Conservation (phyloP, 257 asterid genomes). For the Solanum medicagineum region DNA sequence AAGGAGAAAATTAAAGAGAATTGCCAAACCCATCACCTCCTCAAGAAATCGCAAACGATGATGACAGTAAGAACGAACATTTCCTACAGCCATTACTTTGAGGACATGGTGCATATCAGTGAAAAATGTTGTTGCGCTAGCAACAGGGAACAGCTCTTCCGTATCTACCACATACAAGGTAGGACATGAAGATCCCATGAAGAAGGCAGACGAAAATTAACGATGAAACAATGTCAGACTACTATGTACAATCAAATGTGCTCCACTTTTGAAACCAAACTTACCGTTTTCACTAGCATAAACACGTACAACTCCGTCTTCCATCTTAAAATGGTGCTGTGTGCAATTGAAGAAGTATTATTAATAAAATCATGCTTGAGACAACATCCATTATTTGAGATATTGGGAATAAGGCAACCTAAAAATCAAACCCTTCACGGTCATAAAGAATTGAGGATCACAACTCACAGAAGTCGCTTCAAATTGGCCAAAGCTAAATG, state of each 20-base stretch:
- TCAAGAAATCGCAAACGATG: constrained; percentile 77
- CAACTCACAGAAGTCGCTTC: constrained; percentile 77
- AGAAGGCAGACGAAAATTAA: neutral
- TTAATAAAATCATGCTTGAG: constrained; percentile 9
- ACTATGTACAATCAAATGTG: neutral
- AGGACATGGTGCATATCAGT: constrained; percentile 84
- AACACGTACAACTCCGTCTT: constrained; percentile 79
- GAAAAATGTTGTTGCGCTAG: constrained; percentile 70
- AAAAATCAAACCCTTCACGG: neutral
- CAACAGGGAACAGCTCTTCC: constrained; percentile 77
- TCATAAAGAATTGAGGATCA: neutral
- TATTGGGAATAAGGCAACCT: neutral
- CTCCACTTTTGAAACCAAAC: constrained; percentile 5
- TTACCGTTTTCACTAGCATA: constrained; percentile 67
- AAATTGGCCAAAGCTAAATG: constrained; percentile 50
- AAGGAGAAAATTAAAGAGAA: constrained; percentile 6
- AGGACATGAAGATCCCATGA: neutral
- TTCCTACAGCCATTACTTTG: constrained; percentile 73
- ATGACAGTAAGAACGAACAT: constrained; percentile 73
- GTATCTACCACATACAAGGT: constrained; percentile 27
- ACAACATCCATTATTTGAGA: neutral
- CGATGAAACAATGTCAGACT: neutral
- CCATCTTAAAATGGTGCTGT: constrained; percentile 83
- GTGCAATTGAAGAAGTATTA: constrained; percentile 7
- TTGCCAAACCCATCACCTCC: constrained; percentile 40